Percentiles rank a stretch among this genome's conserved stretches.
Conservation (phyloP, 2,329 filamentous ascomycete species). For the Ascocoryne sarcoides region DNA sequence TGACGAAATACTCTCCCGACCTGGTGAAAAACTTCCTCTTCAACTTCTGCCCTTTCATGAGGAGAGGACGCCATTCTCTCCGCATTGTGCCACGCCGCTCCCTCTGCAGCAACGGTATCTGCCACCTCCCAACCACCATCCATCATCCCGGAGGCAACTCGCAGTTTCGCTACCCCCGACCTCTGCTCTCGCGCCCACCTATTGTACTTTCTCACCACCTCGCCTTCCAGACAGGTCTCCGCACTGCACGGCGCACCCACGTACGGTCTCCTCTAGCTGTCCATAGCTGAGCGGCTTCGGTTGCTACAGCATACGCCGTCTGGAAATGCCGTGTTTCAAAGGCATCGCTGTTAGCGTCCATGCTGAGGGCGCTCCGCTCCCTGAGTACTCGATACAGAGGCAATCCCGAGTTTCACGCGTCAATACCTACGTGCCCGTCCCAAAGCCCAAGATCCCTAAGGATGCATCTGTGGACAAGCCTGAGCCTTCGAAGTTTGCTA, state of each 20-base stretch:
- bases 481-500: slow-evolving; percentile 92
- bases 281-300: slow-evolving; percentile 17
- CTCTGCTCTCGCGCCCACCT: not conserved
- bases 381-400: slow-evolving; percentile 91
- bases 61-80: no score
- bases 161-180: not conserved
- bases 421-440: slow-evolving; percentile 94
- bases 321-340: slow-evolving; percentile 91
- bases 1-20: no score
- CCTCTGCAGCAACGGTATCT: no score
- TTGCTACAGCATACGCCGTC: slow-evolving; percentile 15
- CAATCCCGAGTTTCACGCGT: slow-evolving; percentile 87
- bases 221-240: not conserved
- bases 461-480: slow-evolving; percentile 61
- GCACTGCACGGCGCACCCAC: no score
- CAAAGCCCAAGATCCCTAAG: slow-evolving; percentile 66
- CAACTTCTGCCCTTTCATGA: no score
- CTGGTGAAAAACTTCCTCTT: no score
- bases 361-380: slow-evolving; percentile 66
- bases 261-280: slow-evolving; percentile 6
- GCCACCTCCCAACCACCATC: not conserved
- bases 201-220: not conserved
- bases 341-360: slow-evolving; percentile 98
- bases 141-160: not conserved
- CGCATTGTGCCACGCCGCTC: no score